Evolutionary conservation across 176 grass and related monocot genomes (phyloP), one percentile per base, ranked within the genome.

Genomic region (Zea mays): DNA sequence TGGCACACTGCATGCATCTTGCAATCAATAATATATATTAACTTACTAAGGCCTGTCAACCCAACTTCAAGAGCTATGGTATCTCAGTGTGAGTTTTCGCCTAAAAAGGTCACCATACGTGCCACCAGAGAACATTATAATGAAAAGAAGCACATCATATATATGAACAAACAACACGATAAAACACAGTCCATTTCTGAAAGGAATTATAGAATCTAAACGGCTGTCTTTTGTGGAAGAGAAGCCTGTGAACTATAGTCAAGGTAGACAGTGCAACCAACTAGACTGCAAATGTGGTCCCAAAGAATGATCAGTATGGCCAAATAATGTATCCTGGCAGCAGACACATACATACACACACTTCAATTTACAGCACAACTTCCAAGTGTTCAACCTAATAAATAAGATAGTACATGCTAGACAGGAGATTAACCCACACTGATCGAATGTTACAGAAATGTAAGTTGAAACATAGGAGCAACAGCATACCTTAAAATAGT

Each of bases 401-500:
- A 77, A 20, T 37, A 73, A 60, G 47, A 71, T 16, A 77, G 37
- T 65, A 74, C 47, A n/a, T 61, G 27, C 56, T 36, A 55, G 38
- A 57, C 33, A 51, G n/a, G 67, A 59, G 35, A 35, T 78, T 7
- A 46, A 79, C 13, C 62, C 61, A 79, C 16, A 64, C 50, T 36
- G 55, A 84, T 63, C 1, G 27, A 55, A 84, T 56, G 47, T 35
- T 9, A 80, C 67, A 20, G n/a, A 76, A 69, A 59, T 49, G 48
- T 56, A 40, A 41, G 7, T 45, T 66, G n/a, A 73, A 62, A 69
- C 72, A 51, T 6, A 80, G 55, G 64, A 59, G 68, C 64, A 42
- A 17, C 27, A 59, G 71, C 42, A 49, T 88, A 97, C 96, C 90
- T 98, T 98, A 85, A 98, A 92, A 84, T 98, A 98, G 84, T 98